phyloP scores from a whole-genome alignment of 768 basidiomycete species.

The Suillus fuscotomentosus region DNA sequence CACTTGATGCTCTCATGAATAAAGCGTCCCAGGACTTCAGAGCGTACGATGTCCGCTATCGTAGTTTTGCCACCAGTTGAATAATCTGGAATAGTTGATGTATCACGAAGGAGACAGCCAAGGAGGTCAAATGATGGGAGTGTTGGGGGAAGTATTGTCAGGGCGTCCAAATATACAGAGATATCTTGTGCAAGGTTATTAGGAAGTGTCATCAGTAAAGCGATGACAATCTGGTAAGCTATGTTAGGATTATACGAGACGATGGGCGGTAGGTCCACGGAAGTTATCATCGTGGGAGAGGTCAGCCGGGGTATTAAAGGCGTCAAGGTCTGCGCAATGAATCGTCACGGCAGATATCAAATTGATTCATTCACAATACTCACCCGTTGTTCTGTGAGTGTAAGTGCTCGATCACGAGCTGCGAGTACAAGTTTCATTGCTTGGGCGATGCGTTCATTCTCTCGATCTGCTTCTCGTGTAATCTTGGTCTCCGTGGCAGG shows the following conservation, averaged over 20 bases:
- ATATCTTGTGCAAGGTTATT: constrained; percentile 31
- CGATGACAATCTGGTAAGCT: constrained; percentile 64
- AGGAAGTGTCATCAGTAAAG: constrained; percentile 45
- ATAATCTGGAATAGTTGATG: constrained; percentile 43
- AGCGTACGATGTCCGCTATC: constrained; percentile 61
- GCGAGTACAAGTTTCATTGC: constrained; percentile 68
- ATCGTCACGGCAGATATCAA: not conserved
- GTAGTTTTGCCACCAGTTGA: constrained; percentile 49
- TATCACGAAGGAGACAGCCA: constrained; percentile 65
- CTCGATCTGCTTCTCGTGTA: constrained; percentile 51
- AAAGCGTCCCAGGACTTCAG: constrained; percentile 69
- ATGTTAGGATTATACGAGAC: constrained; percentile 67
- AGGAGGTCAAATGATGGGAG: constrained; percentile 73
- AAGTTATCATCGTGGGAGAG: constrained; percentile 55
- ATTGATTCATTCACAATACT: not conserved
- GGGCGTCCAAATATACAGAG: constrained; percentile 58
- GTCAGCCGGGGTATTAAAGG: constrained; percentile 47
- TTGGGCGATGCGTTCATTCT: constrained; percentile 56
- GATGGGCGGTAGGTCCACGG: constrained; percentile 65
- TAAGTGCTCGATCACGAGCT: constrained; percentile 70
- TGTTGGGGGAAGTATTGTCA: constrained; percentile 67
- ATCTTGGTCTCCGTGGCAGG: constrained; percentile 20
- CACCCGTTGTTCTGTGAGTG: constrained; percentile 74
- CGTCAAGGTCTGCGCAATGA: constrained; percentile 42
- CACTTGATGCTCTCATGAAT: constrained; percentile 68